Percentiles rank a stretch among this genome's conserved stretches.
These are phyloP conservation scores for Exobasidium cylindrosporum DNA, from an alignment of 1,284 basidiomycete genomes.

Conservation along the genomic window DNA sequence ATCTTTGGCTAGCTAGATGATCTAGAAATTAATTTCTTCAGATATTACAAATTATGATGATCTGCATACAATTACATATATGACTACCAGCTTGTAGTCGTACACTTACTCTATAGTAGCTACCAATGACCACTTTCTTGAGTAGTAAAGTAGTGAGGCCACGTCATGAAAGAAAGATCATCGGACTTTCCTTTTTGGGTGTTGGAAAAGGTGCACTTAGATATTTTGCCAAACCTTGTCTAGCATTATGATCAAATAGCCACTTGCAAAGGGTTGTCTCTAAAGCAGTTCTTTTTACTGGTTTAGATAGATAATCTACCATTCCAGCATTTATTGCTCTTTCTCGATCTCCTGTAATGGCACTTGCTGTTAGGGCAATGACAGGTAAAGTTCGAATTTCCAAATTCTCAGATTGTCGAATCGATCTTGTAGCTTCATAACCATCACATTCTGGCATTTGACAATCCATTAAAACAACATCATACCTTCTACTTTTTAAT, in stretches of 20 bases:
- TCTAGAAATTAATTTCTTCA: too few species aligned
- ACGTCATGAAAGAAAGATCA: too few species aligned
- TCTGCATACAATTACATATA: too few species aligned
- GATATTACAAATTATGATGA: too few species aligned
- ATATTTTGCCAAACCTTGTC: too few species aligned
- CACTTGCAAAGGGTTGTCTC: slow-evolving; percentile 42
- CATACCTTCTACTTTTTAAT: slow-evolving; percentile 36
- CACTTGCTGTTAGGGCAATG: slow-evolving; percentile 49
- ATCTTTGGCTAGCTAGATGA: too few species aligned
- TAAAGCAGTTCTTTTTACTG: slow-evolving; percentile 43
- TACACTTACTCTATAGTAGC: too few species aligned
- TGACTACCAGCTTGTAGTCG: too few species aligned
- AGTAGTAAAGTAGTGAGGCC: too few species aligned
- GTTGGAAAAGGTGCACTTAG: too few species aligned
- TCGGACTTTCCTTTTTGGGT: too few species aligned
- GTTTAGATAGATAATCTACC: slow-evolving; percentile 50
- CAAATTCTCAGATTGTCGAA: slow-evolving; percentile 38
- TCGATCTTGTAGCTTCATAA: slow-evolving; percentile 41
- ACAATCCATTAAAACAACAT: slow-evolving; percentile 30
- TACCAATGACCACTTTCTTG: too few species aligned
- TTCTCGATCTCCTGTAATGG: slow-evolving; percentile 48
- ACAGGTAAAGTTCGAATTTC: slow-evolving; percentile 42
- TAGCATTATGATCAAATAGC: slow-evolving; percentile 43
- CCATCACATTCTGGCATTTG: slow-evolving; percentile 50
- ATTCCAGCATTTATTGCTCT: slow-evolving; percentile 46